phyloP scores from a whole-genome alignment of 192 early-diverging fungal genomes.

The Piromyces sp. region DNA sequence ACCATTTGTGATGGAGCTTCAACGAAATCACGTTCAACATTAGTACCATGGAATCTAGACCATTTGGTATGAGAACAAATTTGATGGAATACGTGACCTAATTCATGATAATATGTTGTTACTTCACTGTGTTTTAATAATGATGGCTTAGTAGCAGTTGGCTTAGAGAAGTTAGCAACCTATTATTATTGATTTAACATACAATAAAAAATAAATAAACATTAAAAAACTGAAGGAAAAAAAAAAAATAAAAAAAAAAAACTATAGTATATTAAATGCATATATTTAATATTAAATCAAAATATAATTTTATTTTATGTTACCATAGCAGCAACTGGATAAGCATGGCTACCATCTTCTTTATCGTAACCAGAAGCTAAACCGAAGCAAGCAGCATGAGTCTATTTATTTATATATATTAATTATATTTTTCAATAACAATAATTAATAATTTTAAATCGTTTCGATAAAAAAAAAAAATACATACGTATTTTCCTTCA shows the following conservation, averaged over 20 bases:
- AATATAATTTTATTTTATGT: no score
- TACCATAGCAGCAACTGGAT: constrained; percentile 56
- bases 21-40: constrained; percentile 66
- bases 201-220: no score
- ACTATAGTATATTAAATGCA: no score
- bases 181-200: neutral
- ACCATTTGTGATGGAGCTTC: constrained; percentile 83
- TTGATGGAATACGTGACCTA: constrained; percentile 30
- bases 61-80: constrained; percentile 60
- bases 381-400: constrained; percentile 67
- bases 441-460: no score
- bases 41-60: constrained; percentile 56
- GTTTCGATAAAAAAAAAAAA: no score
- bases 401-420: neutral
- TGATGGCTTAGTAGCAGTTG: constrained; percentile 44
- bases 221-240: no score
- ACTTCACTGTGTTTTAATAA: constrained; percentile 66
- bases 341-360: constrained; percentile 30
- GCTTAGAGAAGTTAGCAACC: constrained; percentile 1
- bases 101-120: constrained; percentile 69
- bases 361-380: constrained; percentile 44
- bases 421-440: no score
- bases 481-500: constrained; percentile 34
- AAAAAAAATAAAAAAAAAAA: no score
- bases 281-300: no score